Conservation (phyloP, 208 protist genomes). For the Acanthamoeba triangularis region DNA sequence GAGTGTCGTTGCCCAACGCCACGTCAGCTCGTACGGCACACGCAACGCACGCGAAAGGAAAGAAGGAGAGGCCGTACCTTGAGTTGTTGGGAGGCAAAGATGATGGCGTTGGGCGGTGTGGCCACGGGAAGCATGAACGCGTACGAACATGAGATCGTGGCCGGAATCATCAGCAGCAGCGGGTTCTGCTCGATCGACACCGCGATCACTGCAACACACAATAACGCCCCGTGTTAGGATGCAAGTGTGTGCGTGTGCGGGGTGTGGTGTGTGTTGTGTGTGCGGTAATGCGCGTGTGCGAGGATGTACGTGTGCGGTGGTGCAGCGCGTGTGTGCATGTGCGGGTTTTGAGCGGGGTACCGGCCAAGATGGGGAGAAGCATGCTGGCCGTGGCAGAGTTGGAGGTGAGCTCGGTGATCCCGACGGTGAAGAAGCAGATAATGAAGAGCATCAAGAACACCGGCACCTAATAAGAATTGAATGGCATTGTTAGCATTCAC, state of each 20-base stretch:
- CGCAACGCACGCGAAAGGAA: background rate
- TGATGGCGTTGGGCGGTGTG: conserved; percentile 69
- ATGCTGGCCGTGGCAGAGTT: conserved; percentile 63
- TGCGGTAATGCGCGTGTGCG: no score
- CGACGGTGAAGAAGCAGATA: conserved; percentile 48
- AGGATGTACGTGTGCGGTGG: background rate
- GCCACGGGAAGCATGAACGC: conserved; percentile 78
- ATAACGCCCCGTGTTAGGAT: no score
- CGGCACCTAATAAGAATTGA: conserved; percentile 37
- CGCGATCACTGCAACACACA: no score
- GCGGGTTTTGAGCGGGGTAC: background rate
- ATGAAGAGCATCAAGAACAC: conserved; percentile 63
- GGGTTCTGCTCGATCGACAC: conserved; percentile 58
- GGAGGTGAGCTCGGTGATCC: conserved; percentile 64
- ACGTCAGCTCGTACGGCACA: background rate
- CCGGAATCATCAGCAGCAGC: conserved; percentile 68
- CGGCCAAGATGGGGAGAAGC: conserved; percentile 53
- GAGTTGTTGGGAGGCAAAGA: conserved; percentile 47
- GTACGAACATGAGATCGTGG: conserved; percentile 56
- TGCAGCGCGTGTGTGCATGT: no score
- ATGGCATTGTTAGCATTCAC: no score
- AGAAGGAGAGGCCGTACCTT: background rate
- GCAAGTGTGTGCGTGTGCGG: no score
- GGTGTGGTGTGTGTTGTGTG: no score
- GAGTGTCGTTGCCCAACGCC: no score